Base-by-base conservation (phyloP, 345 rosid species). In the Aethionema arabicum region DNA sequence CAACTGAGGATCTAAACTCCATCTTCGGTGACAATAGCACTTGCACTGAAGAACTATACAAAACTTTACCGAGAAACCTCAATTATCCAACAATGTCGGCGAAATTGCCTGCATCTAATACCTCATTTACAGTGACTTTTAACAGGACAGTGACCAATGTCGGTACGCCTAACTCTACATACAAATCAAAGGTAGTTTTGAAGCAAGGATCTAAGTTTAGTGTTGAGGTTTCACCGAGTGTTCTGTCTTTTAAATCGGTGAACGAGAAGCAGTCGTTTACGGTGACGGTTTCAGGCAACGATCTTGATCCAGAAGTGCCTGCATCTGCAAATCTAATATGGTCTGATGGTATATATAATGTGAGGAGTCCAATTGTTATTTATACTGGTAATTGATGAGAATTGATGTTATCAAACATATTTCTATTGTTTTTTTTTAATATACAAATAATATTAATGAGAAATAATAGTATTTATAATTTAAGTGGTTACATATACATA, bases 101-200 rank as follows among this genome's bases (percentile, higher is more conserved):
- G 11, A 6, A 12, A 33, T 63, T 76, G 11, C 9, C 72, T 7
- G 32, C 8, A 12, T 30, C 7, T 1, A 21, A 21, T 21, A 6
- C 31, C n/a, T 0, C 76, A 5, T 72, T 79, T 59, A 59, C 27
- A 0, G 2, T 73, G 11, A 21, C 10, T 10, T 76, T 85, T 35
- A 57, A 45, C 5, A 69, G 88, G 72, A 81, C 82, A n/a, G 88
- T 81, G 15, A 83, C 83, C 10, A 85, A 85, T 44, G 88, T 81
- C 11, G 86, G 88, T 2, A 21, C 9, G 1, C 38, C 70, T 12
- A 71, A 72, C 49, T 81, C 83, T 4, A 79, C 61, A 9, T 85
- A 85, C 74, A 79, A 40, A 37, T 78, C 67, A 5, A 6, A 65
- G 4, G 50, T 78, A 14, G 52, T 56, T 2, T 3, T 32, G 5